Percentiles rank a stretch among this genome's conserved stretches.
Evolutionary conservation across 2,329 filamentous ascomycete genomes (phyloP).

Genomic region (Apiospora pterosperma): DNA sequence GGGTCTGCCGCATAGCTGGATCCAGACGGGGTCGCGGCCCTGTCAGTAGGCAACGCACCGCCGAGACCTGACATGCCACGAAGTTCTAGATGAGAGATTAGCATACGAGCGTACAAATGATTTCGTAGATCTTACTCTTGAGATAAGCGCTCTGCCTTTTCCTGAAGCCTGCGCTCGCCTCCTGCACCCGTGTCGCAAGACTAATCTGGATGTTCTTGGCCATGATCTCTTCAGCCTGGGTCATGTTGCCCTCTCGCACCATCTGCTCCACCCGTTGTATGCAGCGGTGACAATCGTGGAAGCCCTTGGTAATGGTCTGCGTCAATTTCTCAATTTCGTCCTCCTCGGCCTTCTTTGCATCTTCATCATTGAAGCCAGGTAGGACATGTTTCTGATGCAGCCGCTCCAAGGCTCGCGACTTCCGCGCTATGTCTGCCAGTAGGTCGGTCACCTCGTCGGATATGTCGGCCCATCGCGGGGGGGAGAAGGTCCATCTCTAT

Average conservation of each 20-base stretch:
- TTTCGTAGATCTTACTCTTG: slow-evolving; percentile 62
- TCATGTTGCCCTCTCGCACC: slow-evolving; percentile 77
- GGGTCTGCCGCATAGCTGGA: slow-evolving; percentile 70
- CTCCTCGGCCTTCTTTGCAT: slow-evolving; percentile 82
- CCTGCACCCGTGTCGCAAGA: slow-evolving; percentile 82
- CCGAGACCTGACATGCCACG: slow-evolving; percentile 64
- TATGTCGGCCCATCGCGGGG: slow-evolving; percentile 88
- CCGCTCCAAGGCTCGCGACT: slow-evolving; percentile 82
- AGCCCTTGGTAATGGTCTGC: slow-evolving; percentile 82
- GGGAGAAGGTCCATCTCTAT: slow-evolving; percentile 98
- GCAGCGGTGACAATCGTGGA: slow-evolving; percentile 84
- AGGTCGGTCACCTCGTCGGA: slow-evolving; percentile 89
- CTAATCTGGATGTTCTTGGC: slow-evolving; percentile 94
- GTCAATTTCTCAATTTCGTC: slow-evolving; percentile 86
- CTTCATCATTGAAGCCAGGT: slow-evolving; percentile 94
- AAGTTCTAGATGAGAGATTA: slow-evolving; percentile 52
- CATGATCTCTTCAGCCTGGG: slow-evolving; percentile 87
- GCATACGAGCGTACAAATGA: background rate
- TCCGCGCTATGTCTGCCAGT: slow-evolving; percentile 74
- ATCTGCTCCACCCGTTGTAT: slow-evolving; percentile 87
- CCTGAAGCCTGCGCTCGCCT: slow-evolving; percentile 85
- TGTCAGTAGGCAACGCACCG: slow-evolving; percentile 49
- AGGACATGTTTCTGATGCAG: slow-evolving; percentile 96
- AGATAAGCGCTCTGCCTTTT: slow-evolving; percentile 98
- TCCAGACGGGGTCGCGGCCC: slow-evolving; percentile 46